These are phyloP conservation scores for Trichoderma reesei DNA, from an alignment of 495 filamentous ascomycete species.

Conservation along the genomic window DNA sequence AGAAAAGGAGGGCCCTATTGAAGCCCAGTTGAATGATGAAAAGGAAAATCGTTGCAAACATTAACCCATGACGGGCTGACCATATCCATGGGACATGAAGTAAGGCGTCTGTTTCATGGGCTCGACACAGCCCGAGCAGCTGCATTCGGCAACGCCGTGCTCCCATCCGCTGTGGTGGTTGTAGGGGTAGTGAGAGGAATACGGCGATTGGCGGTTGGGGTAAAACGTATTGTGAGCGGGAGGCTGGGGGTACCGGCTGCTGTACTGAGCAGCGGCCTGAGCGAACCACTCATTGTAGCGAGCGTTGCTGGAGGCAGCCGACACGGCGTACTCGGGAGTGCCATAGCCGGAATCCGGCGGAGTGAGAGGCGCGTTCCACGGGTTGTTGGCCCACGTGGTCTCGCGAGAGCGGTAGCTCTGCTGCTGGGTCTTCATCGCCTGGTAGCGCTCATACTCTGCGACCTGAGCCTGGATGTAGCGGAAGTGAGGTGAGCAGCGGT, in stretches of 20 bases:
- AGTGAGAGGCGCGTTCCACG: constrained; percentile 29
- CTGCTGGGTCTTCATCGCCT: constrained; percentile 24
- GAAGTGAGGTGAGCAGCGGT: constrained; percentile 29
- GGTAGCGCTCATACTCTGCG: constrained; percentile 39
- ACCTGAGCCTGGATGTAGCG: constrained; percentile 44
- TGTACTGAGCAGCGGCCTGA: constrained; percentile 18
- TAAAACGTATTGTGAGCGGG: constrained; percentile 43
- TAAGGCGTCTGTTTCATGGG: constrained; percentile 52
- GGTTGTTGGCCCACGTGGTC: constrained; percentile 27
- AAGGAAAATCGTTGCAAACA: constrained; percentile 4
- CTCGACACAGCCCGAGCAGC: constrained; percentile 52
- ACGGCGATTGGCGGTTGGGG: constrained; percentile 25
- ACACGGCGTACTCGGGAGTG: constrained; percentile 37
- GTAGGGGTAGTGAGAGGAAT: constrained; percentile 38
- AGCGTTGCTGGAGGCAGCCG: constrained; percentile 34
- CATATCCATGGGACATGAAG: constrained; percentile 51
- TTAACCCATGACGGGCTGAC: constrained; percentile 58
- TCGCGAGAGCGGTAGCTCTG: constrained; percentile 40
- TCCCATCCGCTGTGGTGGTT: constrained; percentile 47
- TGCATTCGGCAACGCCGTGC: constrained; percentile 54
- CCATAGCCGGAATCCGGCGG: constrained; percentile 44
- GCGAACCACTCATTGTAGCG: constrained; percentile 39
- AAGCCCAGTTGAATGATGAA: neutral
- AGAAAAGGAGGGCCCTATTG: neutral
- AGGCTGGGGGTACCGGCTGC: constrained; percentile 26